Conservation (phyloP, 1,284 basidiomycete species). For the Irpex lacteus region DNA sequence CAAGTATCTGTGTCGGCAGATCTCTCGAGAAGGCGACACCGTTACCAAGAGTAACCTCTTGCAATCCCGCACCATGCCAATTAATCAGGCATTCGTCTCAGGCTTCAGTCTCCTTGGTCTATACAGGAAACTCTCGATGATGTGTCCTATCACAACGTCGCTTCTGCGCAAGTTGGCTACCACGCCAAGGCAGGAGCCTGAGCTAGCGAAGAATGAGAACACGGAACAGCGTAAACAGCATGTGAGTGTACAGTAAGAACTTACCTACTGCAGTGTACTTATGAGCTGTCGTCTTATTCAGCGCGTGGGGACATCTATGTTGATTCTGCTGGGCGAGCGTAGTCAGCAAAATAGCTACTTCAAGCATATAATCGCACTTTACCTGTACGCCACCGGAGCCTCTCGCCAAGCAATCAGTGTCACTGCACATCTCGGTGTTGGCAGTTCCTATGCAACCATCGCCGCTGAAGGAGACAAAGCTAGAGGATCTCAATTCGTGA, state of each 20-base stretch:
- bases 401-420: conserved; percentile 28
- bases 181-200: conserved; percentile 2
- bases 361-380: conserved; percentile 27
- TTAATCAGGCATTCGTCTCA: not conserved
- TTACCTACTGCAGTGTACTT: not conserved
- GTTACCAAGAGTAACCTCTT: not conserved
- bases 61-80: conserved; percentile 3
- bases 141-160: no score
- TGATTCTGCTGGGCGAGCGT: conserved; percentile 24
- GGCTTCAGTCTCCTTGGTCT: conserved; percentile 4
- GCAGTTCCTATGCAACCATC: conserved; percentile 11
- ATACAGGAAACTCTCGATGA: no score
- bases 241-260: not conserved
- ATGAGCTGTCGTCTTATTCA: conserved; percentile 1
- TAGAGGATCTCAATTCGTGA: no score
- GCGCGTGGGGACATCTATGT: conserved; percentile 5
- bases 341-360: conserved; percentile 30
- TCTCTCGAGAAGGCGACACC: no score
- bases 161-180: conserved; percentile 4
- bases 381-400: conserved; percentile 31
- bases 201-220: not conserved
- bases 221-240: not conserved
- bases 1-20: no score
- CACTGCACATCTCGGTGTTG: conserved; percentile 24
- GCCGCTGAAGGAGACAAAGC: no score